These are phyloP conservation scores for Chalciporus sp. DNA, from an alignment of 1,284 basidiomycete genomes.

Conservation along the genomic window DNA sequence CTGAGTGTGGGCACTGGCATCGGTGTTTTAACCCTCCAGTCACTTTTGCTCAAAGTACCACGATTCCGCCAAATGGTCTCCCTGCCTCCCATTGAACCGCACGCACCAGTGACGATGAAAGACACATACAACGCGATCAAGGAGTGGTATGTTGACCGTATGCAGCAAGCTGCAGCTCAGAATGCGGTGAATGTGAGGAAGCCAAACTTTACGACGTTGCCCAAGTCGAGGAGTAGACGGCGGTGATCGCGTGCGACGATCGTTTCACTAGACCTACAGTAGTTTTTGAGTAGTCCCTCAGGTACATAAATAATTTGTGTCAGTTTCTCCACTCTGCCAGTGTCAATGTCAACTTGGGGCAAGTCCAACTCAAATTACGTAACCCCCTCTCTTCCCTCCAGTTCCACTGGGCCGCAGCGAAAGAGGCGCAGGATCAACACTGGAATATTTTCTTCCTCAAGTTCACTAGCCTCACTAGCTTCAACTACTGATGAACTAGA, in stretches of 20 bases:
- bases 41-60: slow-evolving; percentile 27
- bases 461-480: too few relatives aligned
- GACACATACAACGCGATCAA: slow-evolving; percentile 28
- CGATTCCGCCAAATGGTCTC: slow-evolving; percentile 28
- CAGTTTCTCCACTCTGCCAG: not conserved
- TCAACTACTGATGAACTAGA: slow-evolving; percentile 11
- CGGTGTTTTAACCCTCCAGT: slow-evolving; percentile 21
- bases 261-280: slow-evolving; percentile 4
- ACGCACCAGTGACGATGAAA: slow-evolving; percentile 29
- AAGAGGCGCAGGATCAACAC: not conserved
- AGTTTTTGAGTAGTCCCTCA: slow-evolving; percentile 1
- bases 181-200: slow-evolving; percentile 16
- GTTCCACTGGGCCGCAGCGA: not conserved
- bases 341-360: too few relatives aligned
- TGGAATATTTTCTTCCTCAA: too few relatives aligned
- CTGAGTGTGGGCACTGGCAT: slow-evolving; percentile 32
- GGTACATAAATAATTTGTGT: not conserved
- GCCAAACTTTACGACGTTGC: slow-evolving; percentile 30
- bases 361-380: too few relatives aligned
- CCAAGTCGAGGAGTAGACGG: slow-evolving; percentile 23
- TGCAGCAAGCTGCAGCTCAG: slow-evolving; percentile 5
- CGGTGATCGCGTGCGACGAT: not conserved
- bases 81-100: slow-evolving; percentile 16
- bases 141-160: slow-evolving; percentile 22
- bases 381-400: not conserved